Evolutionary conservation across 768 basidiomycete genomes (phyloP).

Genomic region (Obba rivulosa): DNA sequence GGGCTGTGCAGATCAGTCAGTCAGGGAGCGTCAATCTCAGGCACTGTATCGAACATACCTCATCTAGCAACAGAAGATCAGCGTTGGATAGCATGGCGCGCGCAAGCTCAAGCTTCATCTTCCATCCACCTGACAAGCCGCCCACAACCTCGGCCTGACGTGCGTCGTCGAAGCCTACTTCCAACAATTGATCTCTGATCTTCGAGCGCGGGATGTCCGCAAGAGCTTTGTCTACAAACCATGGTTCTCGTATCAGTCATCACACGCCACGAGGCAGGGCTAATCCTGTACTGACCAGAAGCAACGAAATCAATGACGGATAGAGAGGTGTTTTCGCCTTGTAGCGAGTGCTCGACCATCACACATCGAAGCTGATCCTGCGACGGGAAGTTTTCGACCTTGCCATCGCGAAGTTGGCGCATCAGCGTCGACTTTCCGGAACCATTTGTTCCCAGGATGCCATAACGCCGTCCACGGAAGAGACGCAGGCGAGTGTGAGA

Average conservation of each 20-base stretch:
- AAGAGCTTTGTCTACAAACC: conserved; percentile 59
- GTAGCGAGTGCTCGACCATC: conserved; percentile 96
- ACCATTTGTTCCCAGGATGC: conserved; percentile 94
- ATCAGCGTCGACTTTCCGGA: conserved; percentile 94
- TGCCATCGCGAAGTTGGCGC: conserved; percentile 92
- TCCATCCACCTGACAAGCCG: conserved; percentile 95
- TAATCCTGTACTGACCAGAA: conserved; percentile 45
- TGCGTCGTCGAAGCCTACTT: conserved; percentile 88
- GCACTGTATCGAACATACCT: conserved; percentile 37
- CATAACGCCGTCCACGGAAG: conserved; percentile 87
- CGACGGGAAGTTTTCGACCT: conserved; percentile 94
- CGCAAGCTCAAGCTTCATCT: conserved; percentile 97
- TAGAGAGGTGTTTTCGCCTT: conserved; percentile 84
- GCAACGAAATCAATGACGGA: conserved; percentile 89
- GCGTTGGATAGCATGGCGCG: conserved; percentile 97
- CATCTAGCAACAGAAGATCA: conserved; percentile 78
- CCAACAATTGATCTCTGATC: conserved; percentile 73
- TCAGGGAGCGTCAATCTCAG: conserved; percentile 8
- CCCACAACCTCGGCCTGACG: conserved; percentile 84
- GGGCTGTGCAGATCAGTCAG: conserved; percentile 44
- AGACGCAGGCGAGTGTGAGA: conserved; percentile 91
- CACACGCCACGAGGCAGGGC: not conserved
- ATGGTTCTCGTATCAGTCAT: not conserved
- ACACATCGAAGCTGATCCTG: conserved; percentile 81
- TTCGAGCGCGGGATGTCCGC: conserved; percentile 55